Conservation (phyloP, 2,329 filamentous ascomycete genomes). For the Ascocoryne sarcoides region DNA sequence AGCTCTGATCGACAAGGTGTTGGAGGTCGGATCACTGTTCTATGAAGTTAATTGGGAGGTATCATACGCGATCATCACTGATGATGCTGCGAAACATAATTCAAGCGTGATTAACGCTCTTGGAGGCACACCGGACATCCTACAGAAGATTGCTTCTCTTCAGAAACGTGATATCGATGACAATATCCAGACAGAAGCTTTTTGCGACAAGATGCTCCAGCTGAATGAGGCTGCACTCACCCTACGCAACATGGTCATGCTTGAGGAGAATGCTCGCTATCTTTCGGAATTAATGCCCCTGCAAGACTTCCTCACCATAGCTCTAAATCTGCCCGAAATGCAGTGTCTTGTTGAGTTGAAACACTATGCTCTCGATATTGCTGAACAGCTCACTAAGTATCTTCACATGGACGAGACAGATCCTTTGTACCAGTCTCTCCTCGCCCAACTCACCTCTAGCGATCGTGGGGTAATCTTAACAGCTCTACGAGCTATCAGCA, state of each 20-base stretch:
- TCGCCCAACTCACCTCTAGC: constrained; percentile 53
- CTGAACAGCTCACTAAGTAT: constrained; percentile 81
- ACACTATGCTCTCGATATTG: constrained; percentile 84
- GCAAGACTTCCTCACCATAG: constrained; percentile 74
- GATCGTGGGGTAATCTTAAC: constrained; percentile 80
- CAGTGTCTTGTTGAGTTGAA: constrained; percentile 74
- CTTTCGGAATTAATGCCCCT: constrained; percentile 66
- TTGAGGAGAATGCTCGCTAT: constrained; percentile 79
- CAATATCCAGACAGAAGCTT: constrained; percentile 60
- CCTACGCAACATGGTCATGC: constrained; percentile 90
- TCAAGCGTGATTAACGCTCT: constrained; percentile 55
- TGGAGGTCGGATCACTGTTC: constrained; percentile 71
- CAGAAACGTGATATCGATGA: constrained; percentile 54
- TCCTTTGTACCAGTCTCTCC: constrained; percentile 68
- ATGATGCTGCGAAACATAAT: constrained; percentile 41
- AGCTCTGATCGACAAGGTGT: constrained; percentile 73
- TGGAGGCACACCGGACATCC: constrained; percentile 58
- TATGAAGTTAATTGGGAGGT: constrained; percentile 77
- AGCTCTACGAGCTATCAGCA: constrained; percentile 69
- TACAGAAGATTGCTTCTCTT: constrained; percentile 62
- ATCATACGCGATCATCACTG: constrained; percentile 57
- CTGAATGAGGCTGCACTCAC: constrained; percentile 83
- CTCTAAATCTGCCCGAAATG: constrained; percentile 66
- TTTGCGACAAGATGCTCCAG: constrained; percentile 61
- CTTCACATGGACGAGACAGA: constrained; percentile 64